Conservation (phyloP, 2,329 filamentous ascomycete genomes). For the Aspergillus texensis region DNA sequence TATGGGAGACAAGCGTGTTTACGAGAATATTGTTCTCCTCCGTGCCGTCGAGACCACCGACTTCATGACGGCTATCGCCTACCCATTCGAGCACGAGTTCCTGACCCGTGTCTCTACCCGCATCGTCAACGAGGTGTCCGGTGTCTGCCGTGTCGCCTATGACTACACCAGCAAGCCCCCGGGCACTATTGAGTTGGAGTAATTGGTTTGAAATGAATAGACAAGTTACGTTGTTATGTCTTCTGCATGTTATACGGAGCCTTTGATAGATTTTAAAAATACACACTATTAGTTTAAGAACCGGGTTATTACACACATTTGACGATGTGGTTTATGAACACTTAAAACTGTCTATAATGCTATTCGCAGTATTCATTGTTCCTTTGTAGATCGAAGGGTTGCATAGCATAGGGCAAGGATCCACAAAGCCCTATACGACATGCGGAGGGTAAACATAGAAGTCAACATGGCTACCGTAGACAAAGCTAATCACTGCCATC, state of each 20-base stretch:
- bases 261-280: constrained; percentile 2
- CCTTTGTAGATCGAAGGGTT: no score
- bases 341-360: background rate
- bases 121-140: constrained; percentile 76
- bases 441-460: no score
- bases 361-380: background rate
- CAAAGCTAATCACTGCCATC: no score
- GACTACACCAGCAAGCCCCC: constrained; percentile 61
- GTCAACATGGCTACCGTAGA: no score
- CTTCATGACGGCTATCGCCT: constrained; percentile 77
- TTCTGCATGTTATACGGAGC: constrained; percentile 5
- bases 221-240: constrained; percentile 4
- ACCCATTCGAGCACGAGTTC: constrained; percentile 66
- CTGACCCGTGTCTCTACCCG: constrained; percentile 65
- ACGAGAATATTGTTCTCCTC: constrained; percentile 53
- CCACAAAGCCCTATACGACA: no score
- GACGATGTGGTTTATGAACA: no score
- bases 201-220: constrained; percentile 27
- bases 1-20: constrained; percentile 61
- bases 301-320: no score
- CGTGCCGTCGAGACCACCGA: constrained; percentile 65
- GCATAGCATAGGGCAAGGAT: no score
- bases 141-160: constrained; percentile 31
- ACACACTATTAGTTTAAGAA: background rate
- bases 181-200: constrained; percentile 76